Conservation (phyloP, 2,329 filamentous ascomycete species). For the Didymella segeticola region DNA sequence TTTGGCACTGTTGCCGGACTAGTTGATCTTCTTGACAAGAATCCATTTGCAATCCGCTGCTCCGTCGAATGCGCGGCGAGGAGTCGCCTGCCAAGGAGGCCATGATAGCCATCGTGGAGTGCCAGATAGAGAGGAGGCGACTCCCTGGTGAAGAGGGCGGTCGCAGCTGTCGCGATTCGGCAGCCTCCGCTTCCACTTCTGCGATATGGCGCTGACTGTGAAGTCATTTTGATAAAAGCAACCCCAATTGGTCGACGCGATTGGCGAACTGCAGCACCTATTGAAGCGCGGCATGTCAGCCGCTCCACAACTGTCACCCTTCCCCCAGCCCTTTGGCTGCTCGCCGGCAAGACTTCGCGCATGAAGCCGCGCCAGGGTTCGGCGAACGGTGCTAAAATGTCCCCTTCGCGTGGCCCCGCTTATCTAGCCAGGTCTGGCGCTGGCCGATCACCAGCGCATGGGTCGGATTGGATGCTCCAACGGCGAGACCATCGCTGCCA, state of each 20-base stretch:
- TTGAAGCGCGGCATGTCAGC: conserved; percentile 5
- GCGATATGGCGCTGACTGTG: conserved; percentile 5
- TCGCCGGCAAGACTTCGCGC: conserved; percentile 8
- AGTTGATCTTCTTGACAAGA: conserved; percentile 24
- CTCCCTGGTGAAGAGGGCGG: conserved; percentile 16
- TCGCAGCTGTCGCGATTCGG: conserved; percentile 11
- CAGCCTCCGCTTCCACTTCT: conserved; percentile 17
- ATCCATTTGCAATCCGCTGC: conserved; percentile 30
- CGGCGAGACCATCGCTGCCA: conserved; percentile 31
- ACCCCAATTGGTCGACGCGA: conserved; percentile 12
- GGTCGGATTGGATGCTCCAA: conserved; percentile 30
- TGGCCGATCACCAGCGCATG: conserved; percentile 12
- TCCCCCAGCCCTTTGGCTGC: conserved; percentile 12
- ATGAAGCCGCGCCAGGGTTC: conserved; percentile 7
- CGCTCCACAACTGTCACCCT: conserved; percentile 6
- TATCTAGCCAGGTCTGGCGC: conserved; percentile 12
- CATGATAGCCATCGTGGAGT: conserved; percentile 11
- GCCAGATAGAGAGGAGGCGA: conserved; percentile 21
- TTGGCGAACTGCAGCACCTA: conserved; percentile 13
- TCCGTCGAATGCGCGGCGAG: conserved; percentile 9
- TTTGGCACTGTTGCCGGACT: conserved; percentile 11
- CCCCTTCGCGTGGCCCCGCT: conserved; percentile 18
- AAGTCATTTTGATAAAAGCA: conserved; percentile 15
- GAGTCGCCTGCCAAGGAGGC: conserved; percentile 9
- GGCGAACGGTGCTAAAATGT: conserved; percentile 4